Evolutionary conservation across 192 early-diverging fungal species (phyloP).

Genomic region (Backusella sp.): DNA sequence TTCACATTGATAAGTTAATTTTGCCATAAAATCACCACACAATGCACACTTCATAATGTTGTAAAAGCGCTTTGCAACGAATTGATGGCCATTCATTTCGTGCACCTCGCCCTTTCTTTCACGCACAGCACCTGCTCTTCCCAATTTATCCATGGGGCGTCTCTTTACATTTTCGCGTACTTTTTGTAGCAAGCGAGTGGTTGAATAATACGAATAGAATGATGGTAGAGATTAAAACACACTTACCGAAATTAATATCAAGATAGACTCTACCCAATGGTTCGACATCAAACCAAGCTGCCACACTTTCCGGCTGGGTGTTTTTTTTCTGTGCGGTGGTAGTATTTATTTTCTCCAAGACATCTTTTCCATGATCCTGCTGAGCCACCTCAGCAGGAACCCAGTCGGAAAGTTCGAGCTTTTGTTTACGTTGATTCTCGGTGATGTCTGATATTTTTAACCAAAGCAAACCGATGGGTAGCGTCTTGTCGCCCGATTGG

Average conservation of each 20-base stretch:
- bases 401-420: conserved; percentile 56
- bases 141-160: conserved; percentile 56
- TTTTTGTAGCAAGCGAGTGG: background rate
- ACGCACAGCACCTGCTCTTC: conserved; percentile 75
- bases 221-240: background rate
- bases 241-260: conserved; percentile 79
- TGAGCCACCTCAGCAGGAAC: conserved; percentile 42
- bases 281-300: conserved; percentile 88
- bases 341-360: background rate
- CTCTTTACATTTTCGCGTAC: conserved; percentile 34
- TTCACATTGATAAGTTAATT: conserved; percentile 88
- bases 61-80: conserved; percentile 85
- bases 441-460: conserved; percentile 91
- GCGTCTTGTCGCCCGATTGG: conserved; percentile 36
- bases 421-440: conserved; percentile 74
- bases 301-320: conserved; percentile 45
- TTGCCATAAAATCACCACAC: conserved; percentile 91
- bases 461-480: conserved; percentile 86
- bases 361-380: conserved; percentile 3
- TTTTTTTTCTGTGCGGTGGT: background rate
- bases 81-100: conserved; percentile 92
- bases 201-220: background rate
- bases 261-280: conserved; percentile 86
- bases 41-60: conserved; percentile 98
- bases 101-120: conserved; percentile 79